Base-by-base conservation (phyloP, 495 filamentous ascomycete genomes). In the Aspergillus panamensis region DNA sequence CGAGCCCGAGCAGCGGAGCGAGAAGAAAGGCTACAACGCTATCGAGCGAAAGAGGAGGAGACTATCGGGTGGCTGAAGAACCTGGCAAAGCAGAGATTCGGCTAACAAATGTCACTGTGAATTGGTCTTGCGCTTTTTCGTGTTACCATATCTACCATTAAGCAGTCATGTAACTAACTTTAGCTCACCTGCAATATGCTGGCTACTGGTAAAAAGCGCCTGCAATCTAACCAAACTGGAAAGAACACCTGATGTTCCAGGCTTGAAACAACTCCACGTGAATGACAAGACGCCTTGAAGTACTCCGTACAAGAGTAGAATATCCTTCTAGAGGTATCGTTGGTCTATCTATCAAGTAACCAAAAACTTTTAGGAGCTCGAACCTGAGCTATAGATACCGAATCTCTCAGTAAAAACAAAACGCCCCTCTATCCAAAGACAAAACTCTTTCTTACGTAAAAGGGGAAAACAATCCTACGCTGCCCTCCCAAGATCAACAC, bases 401-500 rank as follows among this genome's bases (percentile, higher is more conserved):
- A 12, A 39, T 39, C 3, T 39, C 8, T 3, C 35, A 39, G 5
- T 39, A 8, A 39, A 39, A n/a, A n/a, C n/a, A n/a, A 0, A 39
- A 25, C 35, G 16, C 17, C 17, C 5, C 5, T 19, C 35, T 21
- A 20, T 39, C 32, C 45, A 43, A 58, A 39, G 25, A 25, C 30
- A 8, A 17, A 12, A 10, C 33, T 9, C 2, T 17, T 4, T 39
- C 37, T 48, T 48, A n/a, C n/a, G n/a, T n/a, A 30, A 29, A 40
- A 50, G 10, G 3, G 3, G 13, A 49, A 10, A 2, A 44, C 1
- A 20, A 16, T 19, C 10, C 19, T 45, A 45, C 9, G 42, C 42
- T 20, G 20, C 30, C 52, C 82, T 76, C 1, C 88, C 87, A 49
- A 90, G 63, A 65, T 88, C 84, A 25, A 90, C 58, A 72, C 88